These are phyloP conservation scores for Linum usitatissimum DNA, from an alignment of 345 rosid genomes.

Conservation along the genomic window DNA sequence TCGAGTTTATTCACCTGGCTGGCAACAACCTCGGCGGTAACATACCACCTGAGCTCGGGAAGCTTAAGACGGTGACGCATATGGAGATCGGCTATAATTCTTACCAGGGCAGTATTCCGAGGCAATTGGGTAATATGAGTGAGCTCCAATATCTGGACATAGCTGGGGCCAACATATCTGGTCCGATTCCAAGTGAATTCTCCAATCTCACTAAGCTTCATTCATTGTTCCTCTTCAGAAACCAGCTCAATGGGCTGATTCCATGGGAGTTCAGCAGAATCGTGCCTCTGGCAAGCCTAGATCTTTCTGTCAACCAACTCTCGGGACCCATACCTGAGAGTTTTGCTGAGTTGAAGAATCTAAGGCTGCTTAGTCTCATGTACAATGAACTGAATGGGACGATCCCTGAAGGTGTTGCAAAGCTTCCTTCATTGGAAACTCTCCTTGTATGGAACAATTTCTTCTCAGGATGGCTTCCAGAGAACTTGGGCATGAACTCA, in stretches of 20 bases:
- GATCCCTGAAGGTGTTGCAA: constrained; percentile 55
- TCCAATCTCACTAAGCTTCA: constrained; percentile 75
- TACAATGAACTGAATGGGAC: constrained; percentile 78
- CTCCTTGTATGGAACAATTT: constrained; percentile 78
- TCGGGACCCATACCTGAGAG: constrained; percentile 76
- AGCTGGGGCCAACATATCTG: constrained; percentile 75
- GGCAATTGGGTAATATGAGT: constrained; percentile 68
- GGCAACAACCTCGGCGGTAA: constrained; percentile 57
- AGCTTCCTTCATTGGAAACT: constrained; percentile 72
- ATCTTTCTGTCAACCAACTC: constrained; percentile 69
- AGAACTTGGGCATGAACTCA: constrained; percentile 57
- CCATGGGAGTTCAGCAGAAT: constrained; percentile 64
- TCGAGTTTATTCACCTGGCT: constrained; percentile 72
- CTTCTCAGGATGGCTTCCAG: constrained; percentile 75
- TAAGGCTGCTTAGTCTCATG: constrained; percentile 68
- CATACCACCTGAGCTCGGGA: constrained; percentile 65
- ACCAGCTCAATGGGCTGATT: constrained; percentile 50
- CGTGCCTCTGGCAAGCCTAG: constrained; percentile 51
- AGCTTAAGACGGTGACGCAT: constrained; percentile 50
- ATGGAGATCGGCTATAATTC: constrained; percentile 95
- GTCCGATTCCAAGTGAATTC: constrained; percentile 53
- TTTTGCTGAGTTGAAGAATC: constrained; percentile 58
- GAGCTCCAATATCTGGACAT: constrained; percentile 77
- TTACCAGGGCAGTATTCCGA: constrained; percentile 64
- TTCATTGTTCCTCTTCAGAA: constrained; percentile 74